Evolutionary conservation across 2,329 filamentous ascomycete genomes (phyloP).

Genomic region (Helotiales sp.): DNA sequence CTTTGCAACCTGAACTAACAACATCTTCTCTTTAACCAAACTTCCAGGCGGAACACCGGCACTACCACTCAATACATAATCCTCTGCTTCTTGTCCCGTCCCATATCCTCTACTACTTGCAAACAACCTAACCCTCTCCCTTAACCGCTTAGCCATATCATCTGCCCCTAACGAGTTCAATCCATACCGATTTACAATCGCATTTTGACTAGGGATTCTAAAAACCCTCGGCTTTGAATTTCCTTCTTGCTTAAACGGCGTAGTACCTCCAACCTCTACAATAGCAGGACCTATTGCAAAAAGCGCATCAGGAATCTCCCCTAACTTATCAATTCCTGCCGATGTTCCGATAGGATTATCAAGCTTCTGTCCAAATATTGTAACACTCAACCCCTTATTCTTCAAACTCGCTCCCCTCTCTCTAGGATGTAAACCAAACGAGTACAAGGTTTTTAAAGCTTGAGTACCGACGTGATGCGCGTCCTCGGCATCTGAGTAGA

Average conservation of each 20-base stretch:
- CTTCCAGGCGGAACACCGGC: conserved; percentile 81
- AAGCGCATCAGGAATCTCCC: conserved; percentile 80
- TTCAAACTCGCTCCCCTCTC: conserved; percentile 55
- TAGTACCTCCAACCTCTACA: conserved; percentile 91
- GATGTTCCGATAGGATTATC: conserved; percentile 90
- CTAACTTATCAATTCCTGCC: conserved; percentile 95
- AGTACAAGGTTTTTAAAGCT: conserved; percentile 70
- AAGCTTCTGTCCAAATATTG: conserved; percentile 75
- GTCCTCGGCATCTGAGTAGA: conserved; percentile 80
- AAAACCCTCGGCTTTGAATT: conserved; percentile 90
- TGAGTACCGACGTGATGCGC: conserved; percentile 82
- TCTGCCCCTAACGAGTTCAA: conserved; percentile 92
- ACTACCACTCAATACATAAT: conserved; percentile 73
- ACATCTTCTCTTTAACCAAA: conserved; percentile 70
- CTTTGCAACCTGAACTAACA: conserved; percentile 94
- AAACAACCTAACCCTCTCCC: conserved; percentile 75
- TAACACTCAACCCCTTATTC: conserved; percentile 40
- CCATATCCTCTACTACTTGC: conserved; percentile 71
- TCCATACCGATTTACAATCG: conserved; percentile 93
- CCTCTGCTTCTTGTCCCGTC: conserved; percentile 61
- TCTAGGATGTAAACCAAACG: conserved; percentile 74
- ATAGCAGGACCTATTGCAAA: conserved; percentile 83
- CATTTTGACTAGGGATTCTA: conserved; percentile 77
- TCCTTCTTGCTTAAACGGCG: conserved; percentile 81
- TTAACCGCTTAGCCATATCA: conserved; percentile 75